A percentile compares a stretch with the other conserved stretches of the same genome.
Conservation (phyloP, 2,329 filamentous ascomycete species). For the Rhynchosporium graminicola region DNA sequence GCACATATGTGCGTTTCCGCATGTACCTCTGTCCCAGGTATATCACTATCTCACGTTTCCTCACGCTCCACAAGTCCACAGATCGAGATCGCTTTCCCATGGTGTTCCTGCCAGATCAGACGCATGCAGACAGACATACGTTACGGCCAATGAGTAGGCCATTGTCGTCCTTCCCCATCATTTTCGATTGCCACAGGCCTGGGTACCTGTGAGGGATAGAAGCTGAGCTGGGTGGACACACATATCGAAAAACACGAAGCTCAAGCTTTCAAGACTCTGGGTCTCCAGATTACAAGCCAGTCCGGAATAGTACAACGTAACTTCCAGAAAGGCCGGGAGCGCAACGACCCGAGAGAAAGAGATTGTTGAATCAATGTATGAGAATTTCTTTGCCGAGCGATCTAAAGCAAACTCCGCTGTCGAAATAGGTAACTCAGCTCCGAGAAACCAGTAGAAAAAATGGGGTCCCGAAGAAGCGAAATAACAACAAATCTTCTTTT, state of each 20-base stretch:
- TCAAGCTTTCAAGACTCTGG: neutral
- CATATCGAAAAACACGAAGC: neutral
- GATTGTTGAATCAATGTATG: neutral
- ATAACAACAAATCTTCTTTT: neutral
- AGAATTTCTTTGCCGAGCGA: neutral
- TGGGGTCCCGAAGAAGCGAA: neutral
- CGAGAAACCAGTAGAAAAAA: neutral
- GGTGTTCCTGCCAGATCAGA: neutral
- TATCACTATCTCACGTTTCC: neutral
- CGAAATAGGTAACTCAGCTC: neutral
- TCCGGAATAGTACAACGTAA: neutral
- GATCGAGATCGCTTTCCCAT: neutral
- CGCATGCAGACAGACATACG: too few relatives aligned
- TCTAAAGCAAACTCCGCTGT: neutral
- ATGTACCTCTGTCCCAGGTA: neutral
- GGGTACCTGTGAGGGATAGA: neutral
- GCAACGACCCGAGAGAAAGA: neutral
- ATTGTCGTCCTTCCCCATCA: neutral
- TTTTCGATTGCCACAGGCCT: neutral
- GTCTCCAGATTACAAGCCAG: neutral
- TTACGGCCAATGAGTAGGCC: neutral
- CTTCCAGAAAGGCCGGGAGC: neutral
- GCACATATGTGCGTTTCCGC: neutral
- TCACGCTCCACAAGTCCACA: neutral
- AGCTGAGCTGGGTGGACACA: neutral